phyloP scores from a whole-genome alignment of 495 filamentous ascomycete species.

The Lasiosphaeria miniovina region DNA sequence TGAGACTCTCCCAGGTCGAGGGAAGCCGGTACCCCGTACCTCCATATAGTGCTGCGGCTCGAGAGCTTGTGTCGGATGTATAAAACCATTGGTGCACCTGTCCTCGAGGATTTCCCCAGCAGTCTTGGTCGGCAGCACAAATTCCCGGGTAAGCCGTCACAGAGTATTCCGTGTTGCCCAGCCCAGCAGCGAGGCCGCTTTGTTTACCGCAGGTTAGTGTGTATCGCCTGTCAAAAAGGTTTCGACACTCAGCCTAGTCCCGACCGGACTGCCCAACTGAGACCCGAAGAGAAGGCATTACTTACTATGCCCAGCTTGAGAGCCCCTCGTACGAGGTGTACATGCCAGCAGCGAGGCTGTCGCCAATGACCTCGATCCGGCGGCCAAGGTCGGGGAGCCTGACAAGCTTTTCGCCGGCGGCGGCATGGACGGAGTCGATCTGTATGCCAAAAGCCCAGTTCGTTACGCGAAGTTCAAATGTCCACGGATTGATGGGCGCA shows the following conservation, averaged over 20 bases:
- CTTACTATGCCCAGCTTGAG: constrained; percentile 55
- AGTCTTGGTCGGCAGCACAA: constrained; percentile 57
- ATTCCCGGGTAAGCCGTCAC: constrained; percentile 62
- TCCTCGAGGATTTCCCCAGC: constrained; percentile 55
- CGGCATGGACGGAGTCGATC: constrained; percentile 54
- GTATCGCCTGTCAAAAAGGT: too few species aligned
- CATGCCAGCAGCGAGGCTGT: constrained; percentile 55
- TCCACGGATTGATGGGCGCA: constrained; percentile 39
- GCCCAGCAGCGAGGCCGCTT: constrained; percentile 52
- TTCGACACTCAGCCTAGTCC: too few species aligned
- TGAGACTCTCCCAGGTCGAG: too few species aligned
- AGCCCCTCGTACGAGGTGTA: constrained; percentile 64
- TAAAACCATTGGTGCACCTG: constrained; percentile 65
- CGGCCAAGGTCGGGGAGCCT: constrained; percentile 49
- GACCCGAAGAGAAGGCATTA: not conserved
- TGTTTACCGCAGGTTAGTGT: not conserved
- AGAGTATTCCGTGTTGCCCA: constrained; percentile 62
- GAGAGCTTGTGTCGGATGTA: constrained; percentile 56
- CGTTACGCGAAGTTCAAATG: constrained; percentile 57
- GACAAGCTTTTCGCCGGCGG: constrained; percentile 44
- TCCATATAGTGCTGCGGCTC: constrained; percentile 50
- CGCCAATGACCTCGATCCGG: constrained; percentile 66
- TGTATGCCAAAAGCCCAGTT: constrained; percentile 69
- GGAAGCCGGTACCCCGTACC: constrained; percentile 22
- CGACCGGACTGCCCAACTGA: too few species aligned